Evolutionary conservation across 805 yeast genomes (phyloP).

Genomic region (Wilhelminamyces savonicus): DNA sequence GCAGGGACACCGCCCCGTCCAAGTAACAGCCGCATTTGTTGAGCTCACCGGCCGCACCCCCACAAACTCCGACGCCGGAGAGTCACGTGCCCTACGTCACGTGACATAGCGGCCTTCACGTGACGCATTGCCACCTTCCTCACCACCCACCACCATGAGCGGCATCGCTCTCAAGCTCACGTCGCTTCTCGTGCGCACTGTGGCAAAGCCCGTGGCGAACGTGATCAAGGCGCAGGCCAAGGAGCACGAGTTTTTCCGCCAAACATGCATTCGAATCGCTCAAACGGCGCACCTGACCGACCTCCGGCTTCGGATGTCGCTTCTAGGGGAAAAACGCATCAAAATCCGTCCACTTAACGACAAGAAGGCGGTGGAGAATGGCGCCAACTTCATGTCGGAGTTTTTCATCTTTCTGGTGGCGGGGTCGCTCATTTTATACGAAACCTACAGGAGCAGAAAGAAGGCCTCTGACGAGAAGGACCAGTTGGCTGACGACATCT

Average conservation of each 20-base stretch:
- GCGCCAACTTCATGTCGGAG: constrained; percentile 76
- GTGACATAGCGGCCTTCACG: no score
- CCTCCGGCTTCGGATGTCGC: constrained; percentile 50
- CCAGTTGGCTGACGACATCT: constrained; percentile 65
- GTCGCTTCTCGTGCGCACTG: constrained; percentile 62
- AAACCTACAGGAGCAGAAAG: constrained; percentile 59
- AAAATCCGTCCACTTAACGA: constrained; percentile 76
- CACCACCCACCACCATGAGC: constrained; percentile 45
- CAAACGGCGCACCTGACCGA: constrained; percentile 68
- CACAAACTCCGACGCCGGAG: no score
- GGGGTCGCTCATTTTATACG: constrained; percentile 67
- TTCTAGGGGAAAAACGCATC: constrained; percentile 47
- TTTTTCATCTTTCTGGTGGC: constrained; percentile 75
- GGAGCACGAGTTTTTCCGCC: constrained; percentile 59
- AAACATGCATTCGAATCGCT: constrained; percentile 61
- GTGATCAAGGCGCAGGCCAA: constrained; percentile 69
- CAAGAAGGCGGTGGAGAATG: constrained; percentile 73
- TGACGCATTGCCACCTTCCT: no score
- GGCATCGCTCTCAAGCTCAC: constrained; percentile 70
- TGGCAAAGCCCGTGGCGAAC: constrained; percentile 75
- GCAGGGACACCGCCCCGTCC: no score
- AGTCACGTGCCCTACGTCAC: no score
- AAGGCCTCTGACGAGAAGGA: constrained; percentile 60
- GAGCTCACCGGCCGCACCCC: no score
- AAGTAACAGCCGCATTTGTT: no score